Conservation (phyloP, 768 basidiomycete genomes). For the Termitomyces sp. region DNA sequence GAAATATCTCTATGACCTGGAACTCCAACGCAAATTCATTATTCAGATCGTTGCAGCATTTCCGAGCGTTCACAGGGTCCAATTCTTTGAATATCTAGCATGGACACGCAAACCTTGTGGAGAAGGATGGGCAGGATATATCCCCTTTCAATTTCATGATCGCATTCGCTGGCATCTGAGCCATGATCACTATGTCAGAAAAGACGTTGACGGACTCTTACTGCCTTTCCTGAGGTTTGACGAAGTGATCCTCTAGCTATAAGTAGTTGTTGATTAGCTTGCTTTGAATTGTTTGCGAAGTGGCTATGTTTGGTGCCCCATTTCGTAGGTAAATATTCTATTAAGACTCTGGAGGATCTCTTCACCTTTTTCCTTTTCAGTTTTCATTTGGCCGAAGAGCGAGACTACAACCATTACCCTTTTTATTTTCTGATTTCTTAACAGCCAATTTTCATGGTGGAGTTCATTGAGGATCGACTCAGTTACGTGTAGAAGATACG, state of each 20-base stretch:
- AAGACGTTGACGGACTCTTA: slow-evolving; percentile 5
- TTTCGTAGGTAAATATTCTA: not conserved
- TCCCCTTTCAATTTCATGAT: not conserved
- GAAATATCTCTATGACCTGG: not conserved
- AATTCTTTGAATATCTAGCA: slow-evolving; percentile 1
- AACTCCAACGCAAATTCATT: slow-evolving; percentile 5
- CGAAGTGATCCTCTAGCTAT: not conserved
- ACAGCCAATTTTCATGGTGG: too few species aligned
- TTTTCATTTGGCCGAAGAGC: too few species aligned
- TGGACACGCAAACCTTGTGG: slow-evolving; percentile 3
- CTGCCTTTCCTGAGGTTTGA: not conserved
- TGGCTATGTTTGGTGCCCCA: not conserved
- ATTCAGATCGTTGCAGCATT: not conserved
- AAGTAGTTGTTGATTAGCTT: not conserved
- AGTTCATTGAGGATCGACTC: too few species aligned
- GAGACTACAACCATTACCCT: too few species aligned
- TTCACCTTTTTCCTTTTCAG: too few species aligned
- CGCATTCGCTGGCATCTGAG: not conserved
- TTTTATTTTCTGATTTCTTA: too few species aligned
- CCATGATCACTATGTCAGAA: not conserved
- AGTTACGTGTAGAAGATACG: too few species aligned
- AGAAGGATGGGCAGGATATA: slow-evolving; percentile 4
- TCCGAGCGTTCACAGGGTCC: slow-evolving; percentile 6
- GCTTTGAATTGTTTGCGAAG: not conserved
- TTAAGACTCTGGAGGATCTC: not conserved